phyloP scores from a whole-genome alignment of 345 rosid species.

The Gossypium rotundifolium region DNA sequence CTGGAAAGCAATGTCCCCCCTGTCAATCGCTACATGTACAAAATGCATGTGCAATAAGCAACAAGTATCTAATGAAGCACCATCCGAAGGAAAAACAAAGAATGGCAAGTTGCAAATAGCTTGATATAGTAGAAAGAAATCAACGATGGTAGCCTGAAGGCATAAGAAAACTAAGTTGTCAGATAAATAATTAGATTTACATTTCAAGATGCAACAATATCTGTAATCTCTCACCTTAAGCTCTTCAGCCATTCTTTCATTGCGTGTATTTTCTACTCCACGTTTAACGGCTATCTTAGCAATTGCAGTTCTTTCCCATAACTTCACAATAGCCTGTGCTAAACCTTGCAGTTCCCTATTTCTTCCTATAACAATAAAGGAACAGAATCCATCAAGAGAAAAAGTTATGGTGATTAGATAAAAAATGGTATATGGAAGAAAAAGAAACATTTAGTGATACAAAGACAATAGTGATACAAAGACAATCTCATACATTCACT shows the following conservation, averaged over 20 bases:
- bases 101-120: neutral
- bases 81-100: neutral
- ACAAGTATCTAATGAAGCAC: neutral
- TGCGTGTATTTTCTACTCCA: constrained; percentile 66
- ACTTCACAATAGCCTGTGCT: constrained; percentile 76
- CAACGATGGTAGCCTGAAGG: neutral
- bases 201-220: neutral
- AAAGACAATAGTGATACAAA: neutral
- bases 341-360: constrained; percentile 80
- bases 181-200: neutral
- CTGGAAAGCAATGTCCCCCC: constrained; percentile 79
- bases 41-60: constrained; percentile 19
- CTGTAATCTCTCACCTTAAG: constrained; percentile 50
- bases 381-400: constrained; percentile 15
- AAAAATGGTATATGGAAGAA: neutral
- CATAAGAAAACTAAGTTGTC: neutral
- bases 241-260: constrained; percentile 94
- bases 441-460: neutral
- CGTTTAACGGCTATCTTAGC: constrained; percentile 95
- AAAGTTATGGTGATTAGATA: neutral
- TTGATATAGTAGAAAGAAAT: neutral
- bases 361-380: constrained; percentile 49
- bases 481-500: neutral
- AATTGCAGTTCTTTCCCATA: constrained; percentile 77
- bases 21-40: constrained; percentile 58